phyloP scores from a whole-genome alignment of 2,329 filamentous ascomycete genomes.

The Endoconidiophora polonica region DNA sequence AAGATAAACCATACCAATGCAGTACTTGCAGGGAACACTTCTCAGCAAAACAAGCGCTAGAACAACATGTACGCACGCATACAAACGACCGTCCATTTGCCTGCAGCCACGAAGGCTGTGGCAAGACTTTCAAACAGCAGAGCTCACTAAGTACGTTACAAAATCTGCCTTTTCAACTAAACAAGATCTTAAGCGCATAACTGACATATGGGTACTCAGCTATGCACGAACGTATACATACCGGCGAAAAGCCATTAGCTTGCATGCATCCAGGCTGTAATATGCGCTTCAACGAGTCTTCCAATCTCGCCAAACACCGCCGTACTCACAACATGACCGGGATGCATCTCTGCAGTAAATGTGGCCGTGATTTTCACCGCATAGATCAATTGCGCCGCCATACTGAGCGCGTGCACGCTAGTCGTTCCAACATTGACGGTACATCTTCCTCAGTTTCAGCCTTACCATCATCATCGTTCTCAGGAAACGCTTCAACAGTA shows the following conservation, averaged over 20 bases:
- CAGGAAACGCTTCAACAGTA: too few relatives aligned
- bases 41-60: slow-evolving; percentile 50
- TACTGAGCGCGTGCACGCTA: slow-evolving; percentile 15
- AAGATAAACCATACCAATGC: slow-evolving; percentile 44
- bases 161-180: too few relatives aligned
- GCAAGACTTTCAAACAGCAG: slow-evolving; percentile 47
- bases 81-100: slow-evolving; percentile 47
- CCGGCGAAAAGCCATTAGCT: slow-evolving; percentile 43
- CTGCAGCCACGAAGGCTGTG: slow-evolving; percentile 34
- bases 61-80: slow-evolving; percentile 51
- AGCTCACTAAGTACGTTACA: slow-evolving; percentile 42
- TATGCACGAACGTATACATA: slow-evolving; percentile 52
- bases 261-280: slow-evolving; percentile 36
- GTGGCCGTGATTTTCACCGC: slow-evolving; percentile 40
- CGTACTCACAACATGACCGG: slow-evolving; percentile 41
- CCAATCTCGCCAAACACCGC: slow-evolving; percentile 49
- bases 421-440: slow-evolving; percentile 12
- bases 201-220: slow-evolving; percentile 23
- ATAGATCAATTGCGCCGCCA: slow-evolving; percentile 45
- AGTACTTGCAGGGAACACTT: slow-evolving; percentile 38
- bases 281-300: slow-evolving; percentile 46
- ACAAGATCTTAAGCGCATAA: too few relatives aligned
- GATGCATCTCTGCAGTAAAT: slow-evolving; percentile 34
- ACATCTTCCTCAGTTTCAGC: too few relatives aligned
- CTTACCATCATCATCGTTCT: background rate